Conservation (phyloP, 2,329 filamentous ascomycete species). For the Claviceps sorghi region DNA sequence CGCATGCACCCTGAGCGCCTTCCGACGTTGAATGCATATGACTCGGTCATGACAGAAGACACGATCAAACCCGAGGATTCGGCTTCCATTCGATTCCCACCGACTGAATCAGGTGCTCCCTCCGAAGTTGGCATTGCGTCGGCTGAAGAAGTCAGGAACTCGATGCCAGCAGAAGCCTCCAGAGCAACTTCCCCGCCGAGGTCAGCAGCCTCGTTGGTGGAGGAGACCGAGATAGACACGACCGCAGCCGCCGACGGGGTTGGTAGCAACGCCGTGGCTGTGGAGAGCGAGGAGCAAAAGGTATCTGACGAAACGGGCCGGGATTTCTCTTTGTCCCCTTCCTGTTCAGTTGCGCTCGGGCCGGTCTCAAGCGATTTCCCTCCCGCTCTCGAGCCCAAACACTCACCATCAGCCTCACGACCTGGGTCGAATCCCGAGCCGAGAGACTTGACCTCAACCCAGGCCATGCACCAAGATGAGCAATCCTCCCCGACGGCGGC, state of each 20-base stretch:
- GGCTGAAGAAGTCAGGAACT: slow-evolving; percentile 10
- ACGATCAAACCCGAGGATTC: slow-evolving; percentile 25
- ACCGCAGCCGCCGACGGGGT: not conserved
- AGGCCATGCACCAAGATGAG: not conserved
- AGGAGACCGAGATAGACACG: not conserved
- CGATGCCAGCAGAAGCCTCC: not conserved
- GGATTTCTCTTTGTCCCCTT: not conserved
- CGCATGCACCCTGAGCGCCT: slow-evolving; percentile 11
- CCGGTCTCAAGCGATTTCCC: not conserved
- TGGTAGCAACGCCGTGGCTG: not conserved
- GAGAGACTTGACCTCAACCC: not conserved
- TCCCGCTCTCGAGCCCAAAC: not conserved
- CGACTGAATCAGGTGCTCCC: slow-evolving; percentile 16
- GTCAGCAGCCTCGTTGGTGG: slow-evolving; percentile 9
- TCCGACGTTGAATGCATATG: slow-evolving; percentile 12
- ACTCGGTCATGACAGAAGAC: slow-evolving; percentile 24
- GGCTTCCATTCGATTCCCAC: slow-evolving; percentile 17
- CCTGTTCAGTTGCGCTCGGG: not conserved
- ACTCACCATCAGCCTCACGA: not conserved
- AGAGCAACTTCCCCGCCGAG: slow-evolving; percentile 5
- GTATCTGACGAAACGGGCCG: not conserved
- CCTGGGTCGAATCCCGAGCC: not conserved
- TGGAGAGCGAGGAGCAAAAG: not conserved
- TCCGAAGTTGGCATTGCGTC: slow-evolving; percentile 14
- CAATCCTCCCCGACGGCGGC: not conserved